Evolutionary conservation across 306 rosid genomes (phyloP).

Genomic region (Hylodesmum podocarpum): DNA sequence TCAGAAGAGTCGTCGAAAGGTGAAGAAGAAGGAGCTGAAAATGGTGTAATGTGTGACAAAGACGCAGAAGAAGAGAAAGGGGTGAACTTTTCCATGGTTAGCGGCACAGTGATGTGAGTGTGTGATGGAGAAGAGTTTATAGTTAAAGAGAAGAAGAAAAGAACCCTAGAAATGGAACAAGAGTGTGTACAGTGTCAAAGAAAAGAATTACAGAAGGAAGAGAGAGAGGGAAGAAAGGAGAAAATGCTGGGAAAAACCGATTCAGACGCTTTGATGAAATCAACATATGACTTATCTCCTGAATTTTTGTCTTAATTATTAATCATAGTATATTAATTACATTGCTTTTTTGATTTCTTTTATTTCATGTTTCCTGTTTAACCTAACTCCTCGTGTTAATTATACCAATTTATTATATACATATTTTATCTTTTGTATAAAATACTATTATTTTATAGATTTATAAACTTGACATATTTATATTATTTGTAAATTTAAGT

Average conservation of each 20-base stretch:
- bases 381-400: background rate
- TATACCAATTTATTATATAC: too few relatives aligned
- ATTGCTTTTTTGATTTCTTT: background rate
- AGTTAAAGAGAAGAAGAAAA: constrained; percentile 23
- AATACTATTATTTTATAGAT: too few relatives aligned
- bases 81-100: constrained; percentile 46
- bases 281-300: constrained; percentile 31
- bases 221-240: constrained; percentile 29
- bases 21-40: constrained; percentile 40
- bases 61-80: constrained; percentile 38
- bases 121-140: background rate
- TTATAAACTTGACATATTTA: too few relatives aligned
- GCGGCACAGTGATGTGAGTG: background rate
- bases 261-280: constrained; percentile 71
- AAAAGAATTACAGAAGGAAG: constrained; percentile 30
- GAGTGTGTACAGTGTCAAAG: constrained; percentile 41
- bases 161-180: constrained; percentile 48
- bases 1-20: constrained; percentile 53
- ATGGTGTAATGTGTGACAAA: constrained; percentile 27
- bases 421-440: too few relatives aligned
- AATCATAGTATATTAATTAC: background rate
- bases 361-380: constrained; percentile 12
- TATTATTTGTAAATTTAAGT: too few relatives aligned
- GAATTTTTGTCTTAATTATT: background rate
- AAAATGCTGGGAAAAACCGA: constrained; percentile 52